A percentile compares a stretch with the other conserved stretches of the same genome.
These are phyloP conservation scores for Zoysia pacifica DNA, from an alignment of 176 grass and related monocot genomes.

Conservation along the genomic window DNA sequence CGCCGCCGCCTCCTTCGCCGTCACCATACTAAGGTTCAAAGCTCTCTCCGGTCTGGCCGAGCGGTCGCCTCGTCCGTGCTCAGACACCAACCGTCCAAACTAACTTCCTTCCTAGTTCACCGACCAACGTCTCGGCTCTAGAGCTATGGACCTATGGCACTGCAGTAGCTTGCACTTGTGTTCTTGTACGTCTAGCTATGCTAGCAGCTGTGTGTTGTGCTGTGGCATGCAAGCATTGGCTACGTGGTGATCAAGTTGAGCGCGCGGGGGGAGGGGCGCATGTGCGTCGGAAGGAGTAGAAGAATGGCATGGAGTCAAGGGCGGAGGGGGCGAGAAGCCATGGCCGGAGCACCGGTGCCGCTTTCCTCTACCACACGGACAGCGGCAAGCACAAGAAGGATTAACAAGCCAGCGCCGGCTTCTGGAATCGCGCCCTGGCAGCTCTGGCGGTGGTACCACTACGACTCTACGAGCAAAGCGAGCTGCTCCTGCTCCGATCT, in stretches of 20 bases:
- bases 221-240: slow-evolving; percentile 32
- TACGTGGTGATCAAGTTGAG: not conserved
- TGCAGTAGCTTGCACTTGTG: not conserved
- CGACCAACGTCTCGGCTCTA: not conserved
- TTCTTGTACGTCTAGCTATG: not conserved
- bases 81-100: not conserved
- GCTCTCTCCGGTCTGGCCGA: not conserved
- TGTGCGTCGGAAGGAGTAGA: slow-evolving; percentile 10
- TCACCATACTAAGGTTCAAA: slow-evolving; percentile 40
- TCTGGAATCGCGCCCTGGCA: slow-evolving; percentile 17
- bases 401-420: not conserved
- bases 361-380: slow-evolving; percentile 53
- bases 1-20: slow-evolving; percentile 50
- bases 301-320: slow-evolving; percentile 34
- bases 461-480: not conserved
- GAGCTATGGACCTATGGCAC: not conserved
- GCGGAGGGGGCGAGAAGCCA: slow-evolving; percentile 38
- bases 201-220: not conserved
- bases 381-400: slow-evolving; percentile 70
- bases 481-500: not conserved
- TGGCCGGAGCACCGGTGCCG: slow-evolving; percentile 62
- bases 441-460: not conserved
- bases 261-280: not conserved
- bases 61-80: not conserved
- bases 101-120: not conserved